Evolutionary conservation across 495 filamentous ascomycete species (phyloP).

Genomic region (Penicillium alfredii): DNA sequence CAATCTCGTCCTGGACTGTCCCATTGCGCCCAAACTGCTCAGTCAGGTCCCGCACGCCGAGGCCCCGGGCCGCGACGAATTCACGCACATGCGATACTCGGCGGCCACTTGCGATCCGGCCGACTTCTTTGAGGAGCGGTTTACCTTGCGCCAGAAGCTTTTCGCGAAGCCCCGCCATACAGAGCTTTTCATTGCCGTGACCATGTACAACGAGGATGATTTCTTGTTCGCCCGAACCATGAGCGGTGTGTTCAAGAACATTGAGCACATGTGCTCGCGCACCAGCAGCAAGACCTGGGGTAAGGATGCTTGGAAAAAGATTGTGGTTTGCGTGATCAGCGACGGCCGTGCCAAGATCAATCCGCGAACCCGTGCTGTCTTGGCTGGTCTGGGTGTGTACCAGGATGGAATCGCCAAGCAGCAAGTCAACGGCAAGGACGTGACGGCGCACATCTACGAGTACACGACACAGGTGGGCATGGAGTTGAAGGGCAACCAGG

Average conservation of each 20-base stretch:
- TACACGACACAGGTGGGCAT: slow-evolving; percentile 93
- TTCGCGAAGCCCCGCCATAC: slow-evolving; percentile 92
- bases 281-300: slow-evolving; percentile 95
- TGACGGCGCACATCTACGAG: slow-evolving; percentile 98
- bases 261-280: slow-evolving; percentile 92
- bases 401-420: slow-evolving; percentile 99
- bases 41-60: slow-evolving; percentile 77
- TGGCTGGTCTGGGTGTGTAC: slow-evolving; percentile 92
- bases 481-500: slow-evolving; percentile 81
- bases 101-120: slow-evolving; percentile 93
- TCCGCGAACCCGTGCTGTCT: slow-evolving; percentile 77
- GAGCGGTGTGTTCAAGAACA: slow-evolving; percentile 97
- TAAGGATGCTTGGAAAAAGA: slow-evolving; percentile 98
- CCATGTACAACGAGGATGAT: slow-evolving; percentile 99
- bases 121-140: slow-evolving; percentile 80
- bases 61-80: slow-evolving; percentile 84
- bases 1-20: slow-evolving; percentile 96
- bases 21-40: slow-evolving; percentile 83
- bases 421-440: slow-evolving; percentile 93
- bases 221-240: slow-evolving; percentile 94
- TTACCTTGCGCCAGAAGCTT: slow-evolving; percentile 88
- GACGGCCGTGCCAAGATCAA: slow-evolving; percentile 99
- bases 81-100: slow-evolving; percentile 97
- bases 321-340: slow-evolving; percentile 96
- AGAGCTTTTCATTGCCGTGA: slow-evolving; percentile 95